phyloP scores from a whole-genome alignment of 495 filamentous ascomycete genomes.

The Neurospora sp. region DNA sequence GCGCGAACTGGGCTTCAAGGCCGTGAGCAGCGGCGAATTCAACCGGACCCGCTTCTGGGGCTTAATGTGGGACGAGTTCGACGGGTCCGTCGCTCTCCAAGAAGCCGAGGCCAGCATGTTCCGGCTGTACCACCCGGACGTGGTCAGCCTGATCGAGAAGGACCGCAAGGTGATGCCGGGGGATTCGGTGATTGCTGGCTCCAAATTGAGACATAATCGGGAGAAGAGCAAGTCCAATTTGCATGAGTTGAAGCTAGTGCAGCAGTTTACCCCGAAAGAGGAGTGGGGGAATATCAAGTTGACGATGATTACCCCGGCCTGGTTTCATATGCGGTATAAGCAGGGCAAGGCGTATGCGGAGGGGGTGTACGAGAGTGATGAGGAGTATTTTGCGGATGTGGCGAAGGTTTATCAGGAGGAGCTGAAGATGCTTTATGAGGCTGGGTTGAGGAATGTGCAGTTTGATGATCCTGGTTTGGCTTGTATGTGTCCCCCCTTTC shows the following conservation, averaged over 20 bases:
- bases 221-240: slow-evolving; percentile 56
- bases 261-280: slow-evolving; percentile 46
- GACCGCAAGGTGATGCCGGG: slow-evolving; percentile 58
- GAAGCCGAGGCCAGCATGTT: slow-evolving; percentile 61
- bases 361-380: slow-evolving; percentile 53
- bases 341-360: slow-evolving; percentile 58
- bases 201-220: slow-evolving; percentile 59
- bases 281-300: slow-evolving; percentile 59
- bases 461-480: slow-evolving; percentile 70
- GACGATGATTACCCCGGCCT: slow-evolving; percentile 62
- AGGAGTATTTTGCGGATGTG: slow-evolving; percentile 66
- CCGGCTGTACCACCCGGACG: slow-evolving; percentile 67
- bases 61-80: slow-evolving; percentile 65
- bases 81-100: slow-evolving; percentile 52
- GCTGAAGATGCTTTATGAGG: slow-evolving; percentile 56
- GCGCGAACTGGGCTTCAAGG: slow-evolving; percentile 54
- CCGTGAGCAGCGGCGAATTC: slow-evolving; percentile 63
- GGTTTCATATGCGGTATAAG: slow-evolving; percentile 63
- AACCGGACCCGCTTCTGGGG: slow-evolving; percentile 55
- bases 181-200: slow-evolving; percentile 62
- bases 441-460: slow-evolving; percentile 60
- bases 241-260: slow-evolving; percentile 57
- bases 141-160: slow-evolving; percentile 55
- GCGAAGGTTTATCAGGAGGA: slow-evolving; percentile 59
- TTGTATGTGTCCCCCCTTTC: slow-evolving; percentile 38